Percentiles rank a stretch among this genome's conserved stretches.
Evolutionary conservation across 495 filamentous ascomycete genomes (phyloP).

Genomic region (Trichoderma reesei): DNA sequence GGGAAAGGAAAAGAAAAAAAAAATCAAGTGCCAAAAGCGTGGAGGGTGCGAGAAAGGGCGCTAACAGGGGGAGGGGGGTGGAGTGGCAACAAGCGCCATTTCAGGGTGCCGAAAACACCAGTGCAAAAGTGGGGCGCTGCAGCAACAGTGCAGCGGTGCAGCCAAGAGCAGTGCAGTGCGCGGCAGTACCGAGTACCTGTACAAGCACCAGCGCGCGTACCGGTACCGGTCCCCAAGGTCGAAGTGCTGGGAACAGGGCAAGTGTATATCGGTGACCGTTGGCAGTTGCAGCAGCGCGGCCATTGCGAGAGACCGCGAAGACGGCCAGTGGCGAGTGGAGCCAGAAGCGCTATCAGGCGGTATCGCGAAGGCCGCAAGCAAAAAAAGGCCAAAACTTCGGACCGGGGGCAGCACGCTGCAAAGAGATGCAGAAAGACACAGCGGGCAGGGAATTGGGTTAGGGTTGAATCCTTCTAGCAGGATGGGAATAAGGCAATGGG

Average conservation of each 20-base stretch:
- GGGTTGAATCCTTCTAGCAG: neutral
- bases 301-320: neutral
- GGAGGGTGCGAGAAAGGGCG: conserved; percentile 4
- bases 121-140: neutral
- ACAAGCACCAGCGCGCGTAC: neutral
- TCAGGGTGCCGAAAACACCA: neutral
- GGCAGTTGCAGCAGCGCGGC: neutral
- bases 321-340: neutral
- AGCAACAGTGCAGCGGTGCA: too few relatives aligned
- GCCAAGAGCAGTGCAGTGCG: neutral
- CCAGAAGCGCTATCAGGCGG: neutral
- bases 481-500: too few relatives aligned
- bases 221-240: neutral
- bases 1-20: neutral
- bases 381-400: neutral
- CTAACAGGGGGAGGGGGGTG: conserved; percentile 1
- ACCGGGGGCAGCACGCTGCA: neutral
- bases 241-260: neutral
- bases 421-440: neutral
- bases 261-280: neutral
- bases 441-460: neutral
- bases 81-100: conserved; percentile 1
- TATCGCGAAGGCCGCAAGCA: conserved; percentile 4
- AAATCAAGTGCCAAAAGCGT: neutral
- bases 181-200: neutral